Evolutionary conservation across 1,284 basidiomycete species (phyloP).

Genomic region (Puccinia polysora): DNA sequence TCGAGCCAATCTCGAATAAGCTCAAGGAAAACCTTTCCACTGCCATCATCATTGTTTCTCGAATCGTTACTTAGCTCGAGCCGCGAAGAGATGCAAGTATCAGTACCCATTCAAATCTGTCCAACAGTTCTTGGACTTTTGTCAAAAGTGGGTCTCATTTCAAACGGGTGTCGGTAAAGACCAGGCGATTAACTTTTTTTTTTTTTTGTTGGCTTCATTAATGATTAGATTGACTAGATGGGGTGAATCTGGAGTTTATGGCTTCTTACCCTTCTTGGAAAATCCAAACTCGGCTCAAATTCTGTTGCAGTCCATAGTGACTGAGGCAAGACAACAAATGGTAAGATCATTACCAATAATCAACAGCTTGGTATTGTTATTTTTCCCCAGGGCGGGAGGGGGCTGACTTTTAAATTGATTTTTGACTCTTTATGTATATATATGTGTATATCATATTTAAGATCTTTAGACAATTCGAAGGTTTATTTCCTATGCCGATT

Average conservation of each 20-base stretch:
- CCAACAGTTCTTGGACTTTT: conserved; percentile 63
- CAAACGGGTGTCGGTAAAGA: neutral
- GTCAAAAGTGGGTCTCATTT: conserved; percentile 56
- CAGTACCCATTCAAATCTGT: conserved; percentile 62
- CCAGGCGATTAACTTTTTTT: neutral
- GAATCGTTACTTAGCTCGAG: conserved; percentile 47
- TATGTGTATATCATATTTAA: neutral
- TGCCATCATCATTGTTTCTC: conserved; percentile 27
- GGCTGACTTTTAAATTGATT: neutral
- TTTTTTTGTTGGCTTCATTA: neutral
- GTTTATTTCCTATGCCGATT: conserved; percentile 62
- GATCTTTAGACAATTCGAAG: conserved; percentile 63
- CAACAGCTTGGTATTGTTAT: too few relatives aligned
- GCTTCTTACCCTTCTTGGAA: conserved; percentile 63
- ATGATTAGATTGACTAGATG: conserved; percentile 56
- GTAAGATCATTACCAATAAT: too few relatives aligned
- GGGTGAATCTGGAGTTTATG: conserved; percentile 64
- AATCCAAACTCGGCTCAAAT: conserved; percentile 61
- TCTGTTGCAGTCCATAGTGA: conserved; percentile 62
- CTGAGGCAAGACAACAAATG: conserved; percentile 67
- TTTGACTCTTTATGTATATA: neutral
- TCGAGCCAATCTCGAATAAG: neutral
- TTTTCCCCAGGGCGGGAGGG: too few relatives aligned
- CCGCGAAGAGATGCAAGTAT: conserved; percentile 62
- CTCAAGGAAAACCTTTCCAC: neutral